These are phyloP conservation scores for Pseudoscleropodium purum DNA, from an alignment of 225 moss, liverwort and hornwort species.

Conservation along the genomic window DNA sequence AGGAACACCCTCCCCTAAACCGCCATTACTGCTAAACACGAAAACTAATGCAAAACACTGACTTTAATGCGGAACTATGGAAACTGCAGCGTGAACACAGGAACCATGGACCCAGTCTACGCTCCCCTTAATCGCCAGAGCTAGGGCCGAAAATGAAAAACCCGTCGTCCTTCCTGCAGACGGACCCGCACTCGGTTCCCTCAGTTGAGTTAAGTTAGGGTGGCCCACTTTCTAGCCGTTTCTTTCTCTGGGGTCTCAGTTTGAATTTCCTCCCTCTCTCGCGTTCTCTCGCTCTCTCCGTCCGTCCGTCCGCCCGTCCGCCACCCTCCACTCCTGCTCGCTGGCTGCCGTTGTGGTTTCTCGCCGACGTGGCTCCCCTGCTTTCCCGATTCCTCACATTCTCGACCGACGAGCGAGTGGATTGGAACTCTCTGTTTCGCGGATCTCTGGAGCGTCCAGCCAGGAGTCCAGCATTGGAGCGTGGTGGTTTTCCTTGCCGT, in stretches of 20 bases:
- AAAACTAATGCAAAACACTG: too few species aligned
- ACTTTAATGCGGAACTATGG: too few species aligned
- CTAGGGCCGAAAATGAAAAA: too few species aligned
- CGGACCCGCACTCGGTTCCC: too few species aligned
- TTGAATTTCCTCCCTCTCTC: neutral
- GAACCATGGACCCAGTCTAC: too few species aligned
- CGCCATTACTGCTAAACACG: too few species aligned
- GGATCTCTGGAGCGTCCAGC: neutral
- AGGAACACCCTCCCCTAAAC: too few species aligned
- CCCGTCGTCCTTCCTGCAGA: too few species aligned
- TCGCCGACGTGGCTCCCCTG: neutral
- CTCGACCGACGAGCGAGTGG: neutral
- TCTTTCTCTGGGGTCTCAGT: neutral
- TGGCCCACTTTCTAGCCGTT: neutral
- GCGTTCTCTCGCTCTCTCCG: neutral
- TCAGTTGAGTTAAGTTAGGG: neutral
- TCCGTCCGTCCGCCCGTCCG: too few species aligned
- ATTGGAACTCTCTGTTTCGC: neutral
- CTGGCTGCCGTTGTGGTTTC: neutral
- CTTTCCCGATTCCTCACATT: neutral
- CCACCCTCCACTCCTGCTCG: neutral
- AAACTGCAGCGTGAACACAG: too few species aligned
- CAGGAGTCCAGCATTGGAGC: neutral
- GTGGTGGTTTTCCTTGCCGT: neutral
- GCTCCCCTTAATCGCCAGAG: too few species aligned